Base-by-base conservation (phyloP, 148 eudicot species). In the Talinum fruticosum region DNA sequence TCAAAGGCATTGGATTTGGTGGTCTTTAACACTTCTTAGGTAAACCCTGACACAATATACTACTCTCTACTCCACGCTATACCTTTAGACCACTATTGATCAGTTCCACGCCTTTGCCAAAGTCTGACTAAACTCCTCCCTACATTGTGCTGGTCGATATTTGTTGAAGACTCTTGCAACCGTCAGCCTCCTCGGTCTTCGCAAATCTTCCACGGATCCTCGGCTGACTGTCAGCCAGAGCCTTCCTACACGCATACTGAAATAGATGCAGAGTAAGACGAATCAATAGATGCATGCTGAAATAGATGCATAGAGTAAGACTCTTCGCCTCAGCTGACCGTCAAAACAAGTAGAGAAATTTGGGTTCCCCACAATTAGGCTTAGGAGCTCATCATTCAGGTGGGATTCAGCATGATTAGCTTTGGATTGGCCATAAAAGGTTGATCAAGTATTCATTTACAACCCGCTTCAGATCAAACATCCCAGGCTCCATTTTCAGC, bases 171-270 rank as follows among this genome's bases (percentile, higher is more conserved):
- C 89, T 92, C 91, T 80, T 93, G 70, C 78, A 77, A 71, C 74
- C 13, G 62, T 87, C 89, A 5, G 84, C 32, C 37, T 90, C 89
- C 68, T 86, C 92, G 6, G 89, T 90, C 83, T 84, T 92, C 0
- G 97, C 97, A 85, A 92, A 92, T 83, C 97, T 83, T 80, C 97
- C 97, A 3, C 97, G 90, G 71, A 92, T 82, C 86, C 97, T 90
- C 12, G 97, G 97, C 83, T 92, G 97, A 83, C 89, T 92, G 76
- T 92, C 97, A 18, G 97, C 97, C 44, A 92, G 87, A 53, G 94
- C 92, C 86, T 92, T 92, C 86, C 97, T 88, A 88, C 97, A 92
- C 13, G 97, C 97, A 78, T 92, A 92, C 97, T 92, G 94, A 79
- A 85, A 29, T 67, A n/a, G 77, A 72, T 24, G 47, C 41, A 62